Conservation (phyloP, 129 eudicot species). For the Flaveria sonorensis region DNA sequence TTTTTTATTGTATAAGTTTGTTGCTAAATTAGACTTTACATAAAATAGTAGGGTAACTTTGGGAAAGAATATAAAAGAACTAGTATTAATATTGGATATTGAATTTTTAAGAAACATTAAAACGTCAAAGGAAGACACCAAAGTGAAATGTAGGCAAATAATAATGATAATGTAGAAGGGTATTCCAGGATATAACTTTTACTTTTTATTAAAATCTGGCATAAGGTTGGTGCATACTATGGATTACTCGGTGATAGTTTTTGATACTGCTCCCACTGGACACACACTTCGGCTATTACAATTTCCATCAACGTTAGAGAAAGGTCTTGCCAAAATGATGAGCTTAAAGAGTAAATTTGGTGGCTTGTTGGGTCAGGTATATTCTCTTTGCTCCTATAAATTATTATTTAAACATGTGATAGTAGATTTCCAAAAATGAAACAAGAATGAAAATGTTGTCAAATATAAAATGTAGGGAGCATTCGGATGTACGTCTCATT, state of each 20-base stretch:
- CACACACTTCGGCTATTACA: constrained; percentile 94
- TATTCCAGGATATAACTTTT: background rate
- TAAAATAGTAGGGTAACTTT: background rate
- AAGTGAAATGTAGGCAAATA: constrained; percentile 7
- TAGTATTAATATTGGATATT: background rate
- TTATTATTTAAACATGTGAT: background rate
- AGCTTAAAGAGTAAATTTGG: constrained; percentile 86
- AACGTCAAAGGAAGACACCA: background rate
- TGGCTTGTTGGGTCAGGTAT: constrained; percentile 93
- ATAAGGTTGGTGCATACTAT: constrained; percentile 92
- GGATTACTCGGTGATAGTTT: constrained; percentile 97
- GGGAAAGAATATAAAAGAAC: background rate
- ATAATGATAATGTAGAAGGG: background rate
- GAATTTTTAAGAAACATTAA: background rate
- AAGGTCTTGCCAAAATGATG: constrained; percentile 89
- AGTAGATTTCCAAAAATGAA: background rate
- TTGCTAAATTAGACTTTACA: background rate
- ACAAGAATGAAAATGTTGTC: background rate
- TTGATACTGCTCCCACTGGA: constrained; percentile 99
- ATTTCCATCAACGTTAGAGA: constrained; percentile 96
- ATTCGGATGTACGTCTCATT: background rate
- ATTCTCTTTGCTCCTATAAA: background rate
- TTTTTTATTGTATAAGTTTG: background rate
- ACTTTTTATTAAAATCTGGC: constrained; percentile 17
- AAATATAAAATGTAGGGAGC: background rate